Percentiles rank a stretch among this genome's conserved stretches.
phyloP scores from a whole-genome alignment of 2,329 filamentous ascomycete species.

The Calonectria hawksworthii region DNA sequence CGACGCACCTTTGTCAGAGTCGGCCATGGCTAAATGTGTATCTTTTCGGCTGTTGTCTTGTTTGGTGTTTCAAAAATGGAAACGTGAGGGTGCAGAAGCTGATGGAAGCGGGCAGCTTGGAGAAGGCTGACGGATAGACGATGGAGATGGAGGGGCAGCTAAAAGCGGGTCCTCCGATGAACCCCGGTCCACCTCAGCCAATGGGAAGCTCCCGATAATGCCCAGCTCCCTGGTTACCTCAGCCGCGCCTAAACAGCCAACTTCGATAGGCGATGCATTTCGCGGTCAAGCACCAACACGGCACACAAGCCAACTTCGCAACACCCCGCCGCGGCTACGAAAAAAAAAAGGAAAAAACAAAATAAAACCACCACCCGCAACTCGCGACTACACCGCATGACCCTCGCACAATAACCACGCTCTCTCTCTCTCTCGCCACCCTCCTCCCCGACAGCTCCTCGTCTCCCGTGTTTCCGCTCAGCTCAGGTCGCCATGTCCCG shows the following conservation, averaged over 20 bases:
- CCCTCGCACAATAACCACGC: background rate
- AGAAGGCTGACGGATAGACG: constrained; percentile 47
- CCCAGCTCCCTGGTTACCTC: constrained; percentile 33
- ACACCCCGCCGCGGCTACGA: background rate
- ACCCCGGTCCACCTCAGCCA: constrained; percentile 29
- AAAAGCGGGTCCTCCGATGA: background rate
- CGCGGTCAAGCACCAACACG: constrained; percentile 1
- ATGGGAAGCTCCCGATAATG: constrained; percentile 28
- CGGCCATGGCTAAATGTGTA: constrained; percentile 53
- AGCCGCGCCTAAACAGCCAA: constrained; percentile 41
- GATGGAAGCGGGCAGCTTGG: constrained; percentile 29
- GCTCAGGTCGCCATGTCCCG: constrained; percentile 51
- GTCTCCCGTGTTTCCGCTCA: no score
- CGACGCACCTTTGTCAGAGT: constrained; percentile 58
- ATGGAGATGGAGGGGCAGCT: constrained; percentile 47
- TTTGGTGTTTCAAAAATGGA: background rate
- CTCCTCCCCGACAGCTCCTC: no score
- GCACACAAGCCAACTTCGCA: background rate
- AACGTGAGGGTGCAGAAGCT: constrained; percentile 11
- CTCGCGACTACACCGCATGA: background rate
- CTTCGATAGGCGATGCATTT: constrained; percentile 3
- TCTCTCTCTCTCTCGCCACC: background rate
- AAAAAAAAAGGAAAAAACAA: background rate
- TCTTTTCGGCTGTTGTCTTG: background rate
- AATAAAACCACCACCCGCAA: background rate